Evolutionary conservation across 441 rosid species (phyloP).

Genomic region (Erodium chrysanthum): DNA sequence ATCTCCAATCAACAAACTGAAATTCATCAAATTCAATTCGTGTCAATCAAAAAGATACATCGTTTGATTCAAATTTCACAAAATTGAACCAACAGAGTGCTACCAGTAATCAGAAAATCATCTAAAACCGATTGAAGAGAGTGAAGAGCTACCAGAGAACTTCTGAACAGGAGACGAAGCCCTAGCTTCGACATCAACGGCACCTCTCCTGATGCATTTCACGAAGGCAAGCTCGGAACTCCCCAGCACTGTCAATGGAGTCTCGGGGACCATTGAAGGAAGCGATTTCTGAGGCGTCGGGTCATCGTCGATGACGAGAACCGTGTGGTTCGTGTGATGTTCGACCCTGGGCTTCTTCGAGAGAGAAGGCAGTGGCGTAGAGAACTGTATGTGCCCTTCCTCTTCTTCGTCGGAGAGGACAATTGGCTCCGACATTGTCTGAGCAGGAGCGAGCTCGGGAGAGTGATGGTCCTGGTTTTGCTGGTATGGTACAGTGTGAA

Average conservation of each 20-base stretch:
- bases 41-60: background rate
- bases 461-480: conserved; percentile 5
- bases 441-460: conserved; percentile 3
- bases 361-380: conserved; percentile 35
- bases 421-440: conserved; percentile 40
- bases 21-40: background rate
- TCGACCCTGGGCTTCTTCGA: conserved; percentile 41
- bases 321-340: conserved; percentile 21
- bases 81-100: background rate
- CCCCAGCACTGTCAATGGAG: conserved; percentile 39
- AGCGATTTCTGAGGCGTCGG: conserved; percentile 52
- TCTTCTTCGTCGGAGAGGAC: conserved; percentile 63
- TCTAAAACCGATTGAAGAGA: background rate
- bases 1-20: background rate
- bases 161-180: conserved; percentile 25
- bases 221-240: conserved; percentile 30
- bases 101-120: background rate
- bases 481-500: background rate
- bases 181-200: conserved; percentile 21
- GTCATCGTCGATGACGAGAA: conserved; percentile 61
- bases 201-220: conserved; percentile 27
- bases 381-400: conserved; percentile 11
- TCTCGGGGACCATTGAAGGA: conserved; percentile 51
- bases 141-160: conserved; percentile 33
- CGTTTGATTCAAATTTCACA: background rate